Conservation (phyloP, 768 basidiomycete species). For the Tephrocybe sp. region DNA sequence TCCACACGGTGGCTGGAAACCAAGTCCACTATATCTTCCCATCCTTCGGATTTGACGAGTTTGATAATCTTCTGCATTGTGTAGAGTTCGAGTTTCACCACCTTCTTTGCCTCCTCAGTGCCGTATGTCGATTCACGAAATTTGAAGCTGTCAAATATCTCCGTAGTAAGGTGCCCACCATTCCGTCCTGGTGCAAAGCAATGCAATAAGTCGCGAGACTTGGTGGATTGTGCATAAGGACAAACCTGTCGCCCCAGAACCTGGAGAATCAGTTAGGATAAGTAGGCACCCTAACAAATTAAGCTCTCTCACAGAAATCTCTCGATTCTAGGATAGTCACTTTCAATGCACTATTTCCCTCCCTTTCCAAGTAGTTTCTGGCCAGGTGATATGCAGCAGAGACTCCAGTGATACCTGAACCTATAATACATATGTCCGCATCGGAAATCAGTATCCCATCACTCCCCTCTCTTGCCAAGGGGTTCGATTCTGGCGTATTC, state of each 20-base stretch:
- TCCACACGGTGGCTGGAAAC: conserved; percentile 52
- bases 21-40: conserved; percentile 56
- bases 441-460: conserved; percentile 51
- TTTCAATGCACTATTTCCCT: background rate
- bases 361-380: conserved; percentile 26
- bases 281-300: background rate
- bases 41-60: conserved; percentile 43
- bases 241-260: conserved; percentile 73
- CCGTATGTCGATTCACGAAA: conserved; percentile 38
- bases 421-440: conserved; percentile 76
- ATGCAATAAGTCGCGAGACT: background rate
- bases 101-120: conserved; percentile 49
- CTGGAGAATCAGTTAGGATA: conserved; percentile 33
- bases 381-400: conserved; percentile 73
- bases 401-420: conserved; percentile 77
- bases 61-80: conserved; percentile 46
- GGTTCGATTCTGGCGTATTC: conserved; percentile 62
- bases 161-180: conserved; percentile 68
- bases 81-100: conserved; percentile 55
- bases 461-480: conserved; percentile 66
- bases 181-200: conserved; percentile 55
- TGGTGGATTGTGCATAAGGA: background rate
- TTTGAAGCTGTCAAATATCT: conserved; percentile 43
- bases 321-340: conserved; percentile 75
- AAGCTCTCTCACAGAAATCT: conserved; percentile 71